These are phyloP conservation scores for Cladosporium austrohemisphaericum DNA, from an alignment of 2,329 filamentous ascomycete species.

Conservation along the genomic window DNA sequence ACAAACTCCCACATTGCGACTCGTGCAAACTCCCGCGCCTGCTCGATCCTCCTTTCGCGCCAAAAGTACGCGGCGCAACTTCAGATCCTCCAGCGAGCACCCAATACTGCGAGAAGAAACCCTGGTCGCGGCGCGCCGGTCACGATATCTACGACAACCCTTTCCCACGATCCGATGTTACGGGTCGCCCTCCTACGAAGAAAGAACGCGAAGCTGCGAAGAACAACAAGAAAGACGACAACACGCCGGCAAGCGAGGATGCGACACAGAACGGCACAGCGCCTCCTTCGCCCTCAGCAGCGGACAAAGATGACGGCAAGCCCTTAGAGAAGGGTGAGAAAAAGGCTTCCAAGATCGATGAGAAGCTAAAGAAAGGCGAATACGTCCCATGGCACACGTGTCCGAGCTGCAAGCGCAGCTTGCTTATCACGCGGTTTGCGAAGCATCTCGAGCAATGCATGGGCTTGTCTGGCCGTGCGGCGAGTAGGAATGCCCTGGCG, in stretches of 20 bases:
- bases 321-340: slow-evolving; percentile 46
- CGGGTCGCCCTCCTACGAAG: slow-evolving; percentile 56
- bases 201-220: slow-evolving; percentile 67
- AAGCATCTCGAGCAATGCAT: slow-evolving; percentile 61
- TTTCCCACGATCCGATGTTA: slow-evolving; percentile 67
- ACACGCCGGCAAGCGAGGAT: slow-evolving; percentile 39
- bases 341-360: slow-evolving; percentile 38
- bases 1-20: slow-evolving; percentile 67
- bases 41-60: slow-evolving; percentile 63
- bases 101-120: slow-evolving; percentile 74
- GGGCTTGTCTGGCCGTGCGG: slow-evolving; percentile 53
- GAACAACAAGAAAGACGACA: slow-evolving; percentile 42
- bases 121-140: slow-evolving; percentile 71
- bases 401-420: slow-evolving; percentile 58
- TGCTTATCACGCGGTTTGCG: slow-evolving; percentile 58
- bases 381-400: slow-evolving; percentile 55
- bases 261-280: slow-evolving; percentile 33
- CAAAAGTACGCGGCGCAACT: slow-evolving; percentile 30
- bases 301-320: slow-evolving; percentile 24
- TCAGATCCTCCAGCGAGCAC: slow-evolving; percentile 39
- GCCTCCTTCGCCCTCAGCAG: slow-evolving; percentile 30
- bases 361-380: slow-evolving; percentile 48
- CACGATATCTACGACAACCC: slow-evolving; percentile 81
- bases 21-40: slow-evolving; percentile 71
- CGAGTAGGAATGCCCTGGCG: slow-evolving; percentile 48